phyloP scores from a whole-genome alignment of 83 land plant genomes.

The Picea abies region DNA sequence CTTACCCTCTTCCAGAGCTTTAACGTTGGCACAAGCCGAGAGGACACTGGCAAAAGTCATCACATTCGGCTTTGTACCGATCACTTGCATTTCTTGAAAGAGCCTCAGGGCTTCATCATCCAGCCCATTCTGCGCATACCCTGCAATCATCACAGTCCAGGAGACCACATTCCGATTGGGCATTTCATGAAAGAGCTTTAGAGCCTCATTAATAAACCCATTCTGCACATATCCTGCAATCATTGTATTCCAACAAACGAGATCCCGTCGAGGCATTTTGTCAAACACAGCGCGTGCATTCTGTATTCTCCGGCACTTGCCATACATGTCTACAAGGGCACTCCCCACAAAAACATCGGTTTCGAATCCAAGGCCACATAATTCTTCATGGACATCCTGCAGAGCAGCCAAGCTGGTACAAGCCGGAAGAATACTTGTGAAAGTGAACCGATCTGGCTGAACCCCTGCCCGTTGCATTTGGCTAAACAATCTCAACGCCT shows the following conservation, averaged over 20 bases:
- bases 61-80: conserved; percentile 17
- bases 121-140: conserved; percentile 26
- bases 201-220: conserved; percentile 36
- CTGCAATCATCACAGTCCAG: conserved; percentile 53
- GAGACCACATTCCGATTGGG: conserved; percentile 26
- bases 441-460: too few relatives aligned
- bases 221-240: conserved; percentile 32
- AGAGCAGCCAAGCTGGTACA: too few relatives aligned
- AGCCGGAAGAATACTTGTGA: too few relatives aligned
- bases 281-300: too few relatives aligned
- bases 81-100: conserved; percentile 32
- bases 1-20: conserved; percentile 32
- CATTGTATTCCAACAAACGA: conserved; percentile 27
- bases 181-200: conserved; percentile 34
- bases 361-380: too few relatives aligned
- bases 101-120: conserved; percentile 31
- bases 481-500: too few relatives aligned
- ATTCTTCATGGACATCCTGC: too few relatives aligned
- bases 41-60: conserved; percentile 35
- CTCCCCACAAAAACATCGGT: too few relatives aligned
- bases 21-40: conserved; percentile 42
- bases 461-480: too few relatives aligned
- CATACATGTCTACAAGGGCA: too few relatives aligned
- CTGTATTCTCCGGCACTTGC: too few relatives aligned
- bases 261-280: too few relatives aligned